These are phyloP conservation scores for Ceratobasidium sp. DNA, from an alignment of 1,284 basidiomycete genomes.

Conservation along the genomic window DNA sequence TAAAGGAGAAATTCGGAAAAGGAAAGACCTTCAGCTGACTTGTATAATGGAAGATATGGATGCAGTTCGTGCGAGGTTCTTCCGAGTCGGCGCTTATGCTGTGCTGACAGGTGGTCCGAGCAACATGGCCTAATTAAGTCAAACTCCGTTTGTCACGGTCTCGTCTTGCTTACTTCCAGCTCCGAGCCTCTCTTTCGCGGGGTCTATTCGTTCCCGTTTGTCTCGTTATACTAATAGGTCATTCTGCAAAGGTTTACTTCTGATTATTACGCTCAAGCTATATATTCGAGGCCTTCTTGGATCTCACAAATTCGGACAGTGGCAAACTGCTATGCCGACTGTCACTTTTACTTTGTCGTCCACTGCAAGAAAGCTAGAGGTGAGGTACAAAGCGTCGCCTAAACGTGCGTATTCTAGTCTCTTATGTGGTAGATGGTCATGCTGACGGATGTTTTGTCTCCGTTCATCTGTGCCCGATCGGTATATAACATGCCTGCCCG, in stretches of 20 bases:
- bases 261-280: too few relatives aligned
- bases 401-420: slow-evolving; percentile 66
- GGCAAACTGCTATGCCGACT: slow-evolving; percentile 38
- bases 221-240: too few relatives aligned
- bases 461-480: not conserved
- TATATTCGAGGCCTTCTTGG: too few relatives aligned
- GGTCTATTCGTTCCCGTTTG: too few relatives aligned
- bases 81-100: not conserved
- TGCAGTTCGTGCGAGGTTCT: slow-evolving; percentile 1
- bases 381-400: slow-evolving; percentile 79
- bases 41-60: too few relatives aligned
- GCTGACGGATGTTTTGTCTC: not conserved
- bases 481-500: not conserved
- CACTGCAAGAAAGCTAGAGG: slow-evolving; percentile 61
- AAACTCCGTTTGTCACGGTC: not conserved
- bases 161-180: too few relatives aligned
- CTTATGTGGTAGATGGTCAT: not conserved
- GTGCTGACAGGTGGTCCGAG: too few relatives aligned
- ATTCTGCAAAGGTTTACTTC: too few relatives aligned
- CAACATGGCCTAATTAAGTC: too few relatives aligned
- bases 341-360: slow-evolving; percentile 27
- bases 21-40: not conserved
- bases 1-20: slow-evolving; percentile 12
- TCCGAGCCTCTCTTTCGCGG: too few relatives aligned
- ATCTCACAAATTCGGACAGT: too few relatives aligned